These are phyloP conservation scores for Verticillium nubilum DNA, from an alignment of 2,329 filamentous ascomycete species.

Conservation along the genomic window DNA sequence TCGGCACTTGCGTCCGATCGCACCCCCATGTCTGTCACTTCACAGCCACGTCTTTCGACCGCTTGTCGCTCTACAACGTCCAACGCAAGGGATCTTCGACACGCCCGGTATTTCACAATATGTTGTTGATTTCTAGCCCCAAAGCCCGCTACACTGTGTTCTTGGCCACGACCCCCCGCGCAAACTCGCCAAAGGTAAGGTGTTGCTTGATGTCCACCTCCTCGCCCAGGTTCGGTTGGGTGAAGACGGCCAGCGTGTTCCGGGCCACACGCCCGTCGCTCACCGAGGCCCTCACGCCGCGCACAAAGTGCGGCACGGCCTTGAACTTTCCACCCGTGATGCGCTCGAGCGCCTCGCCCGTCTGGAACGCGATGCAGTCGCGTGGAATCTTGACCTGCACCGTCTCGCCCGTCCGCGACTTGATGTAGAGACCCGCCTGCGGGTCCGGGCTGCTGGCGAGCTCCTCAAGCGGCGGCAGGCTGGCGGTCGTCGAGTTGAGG, in stretches of 20 bases:
- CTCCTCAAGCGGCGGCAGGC: conserved; percentile 57
- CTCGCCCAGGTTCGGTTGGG: conserved; percentile 86
- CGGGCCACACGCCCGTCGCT: conserved; percentile 55
- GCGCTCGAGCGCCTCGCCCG: conserved; percentile 82
- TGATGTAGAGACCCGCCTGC: conserved; percentile 86
- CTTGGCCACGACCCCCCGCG: conserved; percentile 53
- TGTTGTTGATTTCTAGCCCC: not conserved
- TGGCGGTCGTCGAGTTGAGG: conserved; percentile 14
- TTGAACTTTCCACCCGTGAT: conserved; percentile 90
- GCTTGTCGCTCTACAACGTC: too few species aligned
- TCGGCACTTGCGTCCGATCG: not conserved
- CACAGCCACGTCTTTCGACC: not conserved
- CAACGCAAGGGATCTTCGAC: too few species aligned
- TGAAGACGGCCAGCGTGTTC: conserved; percentile 95
- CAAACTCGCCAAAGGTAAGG: conserved; percentile 72
- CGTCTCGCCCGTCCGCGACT: conserved; percentile 72
- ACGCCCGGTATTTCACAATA: not conserved
- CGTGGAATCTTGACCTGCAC: conserved; percentile 90
- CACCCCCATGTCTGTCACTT: not conserved
- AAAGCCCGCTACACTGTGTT: conserved; percentile 42
- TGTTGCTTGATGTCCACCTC: conserved; percentile 64
- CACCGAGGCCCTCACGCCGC: conserved; percentile 59
- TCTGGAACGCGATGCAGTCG: conserved; percentile 94
- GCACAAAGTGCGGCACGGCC: conserved; percentile 93
- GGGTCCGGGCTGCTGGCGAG: conserved; percentile 74